These are phyloP conservation scores for Oxytropis ochrocephala DNA, from an alignment of 306 rosid species.

Conservation along the genomic window DNA sequence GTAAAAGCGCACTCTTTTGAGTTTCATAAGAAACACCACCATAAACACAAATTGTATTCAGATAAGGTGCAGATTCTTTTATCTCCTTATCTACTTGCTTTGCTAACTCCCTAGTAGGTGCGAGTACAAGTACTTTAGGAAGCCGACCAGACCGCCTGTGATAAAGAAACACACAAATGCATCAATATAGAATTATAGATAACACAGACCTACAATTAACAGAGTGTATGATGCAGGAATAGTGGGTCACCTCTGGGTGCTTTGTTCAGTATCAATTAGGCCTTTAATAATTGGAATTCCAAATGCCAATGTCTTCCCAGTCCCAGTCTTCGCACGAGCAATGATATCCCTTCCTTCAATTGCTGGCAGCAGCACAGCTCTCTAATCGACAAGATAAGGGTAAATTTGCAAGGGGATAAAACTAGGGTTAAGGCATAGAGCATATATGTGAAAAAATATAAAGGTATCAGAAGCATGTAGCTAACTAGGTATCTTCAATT, in stretches of 20 bases:
- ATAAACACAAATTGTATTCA: constrained; percentile 80
- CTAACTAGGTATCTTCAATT: too few relatives aligned
- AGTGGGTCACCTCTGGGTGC: too few relatives aligned
- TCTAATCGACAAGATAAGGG: constrained; percentile 25
- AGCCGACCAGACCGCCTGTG: constrained; percentile 61
- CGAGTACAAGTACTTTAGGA: constrained; percentile 73
- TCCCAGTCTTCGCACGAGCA: constrained; percentile 93
- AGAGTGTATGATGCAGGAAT: too few relatives aligned
- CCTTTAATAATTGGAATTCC: constrained; percentile 77
- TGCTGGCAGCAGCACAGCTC: constrained; percentile 85
- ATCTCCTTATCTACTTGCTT: constrained; percentile 98
- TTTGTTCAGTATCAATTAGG: constrained; percentile 28
- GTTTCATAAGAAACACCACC: constrained; percentile 87
- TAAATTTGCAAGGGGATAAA: too few relatives aligned
- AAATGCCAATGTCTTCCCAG: constrained; percentile 87
- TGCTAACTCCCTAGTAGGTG: constrained; percentile 95
- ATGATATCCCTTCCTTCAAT: constrained; percentile 79
- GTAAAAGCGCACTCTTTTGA: constrained; percentile 83
- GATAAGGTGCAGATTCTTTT: constrained; percentile 82
- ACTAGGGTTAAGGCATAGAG: too few relatives aligned
- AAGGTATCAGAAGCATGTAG: too few relatives aligned
- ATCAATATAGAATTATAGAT: too few relatives aligned
- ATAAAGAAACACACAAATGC: background rate
- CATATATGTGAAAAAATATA: too few relatives aligned
- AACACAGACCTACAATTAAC: too few relatives aligned